Base-by-base conservation (phyloP, 2,329 filamentous ascomycete species). In the Verticillium isaacii region DNA sequence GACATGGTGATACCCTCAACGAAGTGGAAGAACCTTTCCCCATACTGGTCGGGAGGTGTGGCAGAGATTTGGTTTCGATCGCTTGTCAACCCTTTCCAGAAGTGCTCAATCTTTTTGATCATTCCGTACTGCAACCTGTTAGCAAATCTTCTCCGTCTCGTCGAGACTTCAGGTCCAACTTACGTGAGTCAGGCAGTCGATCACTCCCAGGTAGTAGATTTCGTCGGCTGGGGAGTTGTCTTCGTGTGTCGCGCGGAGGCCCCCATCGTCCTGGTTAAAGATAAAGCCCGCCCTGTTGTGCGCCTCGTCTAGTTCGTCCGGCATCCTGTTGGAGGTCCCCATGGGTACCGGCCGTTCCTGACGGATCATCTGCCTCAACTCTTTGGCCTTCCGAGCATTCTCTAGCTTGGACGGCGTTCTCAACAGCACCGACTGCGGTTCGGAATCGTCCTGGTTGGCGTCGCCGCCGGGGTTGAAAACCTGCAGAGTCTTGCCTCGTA, bases 141-240 rank as follows among this genome's bases (percentile, higher is more conserved):
- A 66, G 63, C 60, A 34, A 32, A 32, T 25, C 19, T 50, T 32
- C 9, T 29, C 4, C 4, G 37, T 25, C 25, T n/a, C 12, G 9
- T 17, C 29, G 61, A 12, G 39, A 29, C 12, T 2, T 17, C 5
- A 32, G 55, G 15, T 3, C 7, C 37, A 60, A 85, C 91, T 86
- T 84, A 96, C 93, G 74, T 97, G 92, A 69, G 95, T 99, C 70
- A 99, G 81, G 75, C 95, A 99, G 77, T 99, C 95, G 74, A 99
- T 99, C 69, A 99, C 96, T 39, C 95, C 96, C 8, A 99, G 86
- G 73, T 99, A 99, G 76, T 99, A 99, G 52, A 99, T 93, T 76
- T 97, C 92, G 60, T 97, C 92, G 2, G 90, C 93, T 1, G 91
- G 87, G 17, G 81, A 79, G 65, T 96, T 90, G 75, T 97, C 88